A percentile compares a stretch with the other conserved stretches of the same genome.
These are phyloP conservation scores for Blepharisma undulans DNA, from an alignment of 169 alveolate species.

Conservation along the genomic window DNA sequence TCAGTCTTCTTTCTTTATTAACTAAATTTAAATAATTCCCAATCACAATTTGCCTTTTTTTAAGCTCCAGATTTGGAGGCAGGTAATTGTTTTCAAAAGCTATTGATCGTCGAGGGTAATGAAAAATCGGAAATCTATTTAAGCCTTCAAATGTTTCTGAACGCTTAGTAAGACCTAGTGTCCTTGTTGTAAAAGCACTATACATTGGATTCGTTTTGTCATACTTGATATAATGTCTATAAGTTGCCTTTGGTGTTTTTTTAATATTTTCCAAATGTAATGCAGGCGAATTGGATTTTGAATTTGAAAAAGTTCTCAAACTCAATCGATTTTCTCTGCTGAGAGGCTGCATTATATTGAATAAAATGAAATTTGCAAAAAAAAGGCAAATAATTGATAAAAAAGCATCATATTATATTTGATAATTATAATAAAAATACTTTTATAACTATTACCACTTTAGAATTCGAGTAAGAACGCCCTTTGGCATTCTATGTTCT, in stretches of 20 bases:
- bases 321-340: neutral
- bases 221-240: neutral
- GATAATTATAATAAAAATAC: neutral
- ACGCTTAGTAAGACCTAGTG: neutral
- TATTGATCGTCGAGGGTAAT: neutral
- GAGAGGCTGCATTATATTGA: neutral
- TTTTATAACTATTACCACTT: neutral
- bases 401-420: too few relatives aligned
- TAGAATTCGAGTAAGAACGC: neutral
- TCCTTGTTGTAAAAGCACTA: neutral
- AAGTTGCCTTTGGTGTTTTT: neutral
- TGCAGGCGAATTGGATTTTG: neutral
- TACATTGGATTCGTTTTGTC: neutral
- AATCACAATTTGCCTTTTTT: neutral
- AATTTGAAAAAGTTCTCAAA: neutral
- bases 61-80: neutral
- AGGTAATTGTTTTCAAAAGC: neutral
- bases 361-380: neutral
- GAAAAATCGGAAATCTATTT: neutral
- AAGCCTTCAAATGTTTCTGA: neutral
- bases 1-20: neutral
- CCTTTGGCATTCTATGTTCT: slow-evolving; percentile 1
- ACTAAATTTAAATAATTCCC: neutral
- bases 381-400: neutral
- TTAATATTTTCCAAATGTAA: neutral